Base-by-base conservation (phyloP, 805 yeast species). In the Teunomyces kruisii region DNA sequence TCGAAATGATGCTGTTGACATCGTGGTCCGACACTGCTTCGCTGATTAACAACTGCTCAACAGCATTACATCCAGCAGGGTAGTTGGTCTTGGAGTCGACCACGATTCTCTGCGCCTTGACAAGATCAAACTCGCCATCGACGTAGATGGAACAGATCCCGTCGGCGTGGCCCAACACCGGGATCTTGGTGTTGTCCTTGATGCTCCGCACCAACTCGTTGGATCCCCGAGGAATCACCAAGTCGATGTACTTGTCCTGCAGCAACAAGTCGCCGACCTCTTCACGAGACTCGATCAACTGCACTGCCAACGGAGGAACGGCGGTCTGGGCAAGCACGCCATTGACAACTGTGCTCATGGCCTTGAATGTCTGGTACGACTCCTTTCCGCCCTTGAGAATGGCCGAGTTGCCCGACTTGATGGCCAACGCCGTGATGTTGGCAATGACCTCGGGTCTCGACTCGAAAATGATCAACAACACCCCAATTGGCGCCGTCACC, bases 51-150 rank as follows among this genome's bases (percentile, higher is more conserved):
- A 94, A 66, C 28, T 94, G 88, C 65, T 94, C 99, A 44, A 81
- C 92, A 6, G 99, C 97, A 63, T 94, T 94, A 67, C 99, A 94
- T n/a, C 96, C 99, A 9, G 99, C 99, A 40, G 98, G 97, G 62
- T 94, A 94, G 65, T 90, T 91, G 0, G 97, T 89, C 67, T 94
- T 94, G 4, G 97, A 79, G 65, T 94, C 99, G 22, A 88, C 79
- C 4, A 82, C 74, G 26, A 94, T 80, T 45, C 80, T 79, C 28
- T 78, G 73, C 0, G 97, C 96, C 80, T 88, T 90, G 10, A 65
- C 78, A 9, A 87, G 50, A 57, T 90, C 92, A 5, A 94, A 94
- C 41, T 78, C 81, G 45, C 77, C 79, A 62, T 91, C 96, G 19
- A 92, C 74, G 57, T 81, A 94, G 6, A 92, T 80, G 1, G 97